phyloP scores from a whole-genome alignment of 805 yeast species.

The Lipomyces spencermartinsiae region DNA sequence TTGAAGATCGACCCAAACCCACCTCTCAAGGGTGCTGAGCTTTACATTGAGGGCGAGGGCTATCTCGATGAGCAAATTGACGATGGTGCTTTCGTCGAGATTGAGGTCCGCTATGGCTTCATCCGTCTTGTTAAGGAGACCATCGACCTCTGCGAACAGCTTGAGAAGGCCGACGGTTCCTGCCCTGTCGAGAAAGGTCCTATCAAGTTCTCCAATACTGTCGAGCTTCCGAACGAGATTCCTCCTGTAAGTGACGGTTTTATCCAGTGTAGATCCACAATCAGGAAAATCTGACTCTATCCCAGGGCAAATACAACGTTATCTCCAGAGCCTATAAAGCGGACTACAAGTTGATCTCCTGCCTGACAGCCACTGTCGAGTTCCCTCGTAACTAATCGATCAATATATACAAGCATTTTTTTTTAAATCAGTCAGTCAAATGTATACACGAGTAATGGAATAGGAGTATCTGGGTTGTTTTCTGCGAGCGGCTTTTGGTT shows the following conservation, averaged over 20 bases:
- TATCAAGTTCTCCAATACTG: conserved; percentile 68
- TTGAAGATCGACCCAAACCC: conserved; percentile 83
- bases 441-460: conserved; percentile 5
- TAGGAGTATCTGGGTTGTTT: conserved; percentile 6
- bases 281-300: not conserved
- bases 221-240: conserved; percentile 86
- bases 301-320: conserved; percentile 71
- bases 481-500: not conserved
- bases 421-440: not conserved
- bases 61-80: conserved; percentile 58
- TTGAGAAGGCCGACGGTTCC: conserved; percentile 78
- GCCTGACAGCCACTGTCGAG: conserved; percentile 60
- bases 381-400: conserved; percentile 37
- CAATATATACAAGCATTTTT: not conserved
- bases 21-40: conserved; percentile 81
- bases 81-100: conserved; percentile 94
- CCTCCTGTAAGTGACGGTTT: conserved; percentile 69
- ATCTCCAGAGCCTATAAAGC: conserved; percentile 87
- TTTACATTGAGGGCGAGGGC: conserved; percentile 82
- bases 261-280: not conserved
- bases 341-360: conserved; percentile 81
- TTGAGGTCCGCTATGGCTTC: conserved; percentile 90
- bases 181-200: conserved; percentile 83
- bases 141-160: conserved; percentile 90
- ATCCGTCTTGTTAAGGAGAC: conserved; percentile 86